Evolutionary conservation across 495 filamentous ascomycete genomes (phyloP), one percentile per base, ranked within the genome.

Genomic region (Podospora conica): DNA sequence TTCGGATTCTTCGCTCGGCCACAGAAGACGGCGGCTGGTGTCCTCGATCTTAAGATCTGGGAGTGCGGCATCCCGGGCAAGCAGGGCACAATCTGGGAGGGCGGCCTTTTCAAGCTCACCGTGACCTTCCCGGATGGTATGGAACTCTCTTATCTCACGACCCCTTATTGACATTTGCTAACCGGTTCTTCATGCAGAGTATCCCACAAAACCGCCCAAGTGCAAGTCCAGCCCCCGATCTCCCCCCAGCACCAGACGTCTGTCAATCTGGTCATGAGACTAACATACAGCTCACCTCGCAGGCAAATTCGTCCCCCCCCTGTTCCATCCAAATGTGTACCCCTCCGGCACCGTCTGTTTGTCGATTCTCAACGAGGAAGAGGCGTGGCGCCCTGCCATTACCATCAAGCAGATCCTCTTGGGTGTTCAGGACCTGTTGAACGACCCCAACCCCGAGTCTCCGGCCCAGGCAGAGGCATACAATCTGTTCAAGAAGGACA

Each of bases 301-400:
- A 98, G 94, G 94, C 88, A 97, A 97, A 86, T 99, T 99, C 71
- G 84, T 88, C 1, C 95, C 95, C 8, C 93, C 95, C 3, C 89
- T 99, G 15, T 99, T 98, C 82, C 95, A 99, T 75, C 95, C 95
- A 0, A 99, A 99, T 73, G 96, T 99, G 71, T 99, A 99, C 75
- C 95, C 95, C 1, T 97, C 94, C 2, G 96, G 95, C 64, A 98
- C 95, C 21, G 96, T 99, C 61, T 99, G 95, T 75, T 85, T 99
- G 12, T 96, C 92, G 18, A 99, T 99, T 70, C 78, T 99, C 65
- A 99, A 99, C 77, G 96, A 99, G 76, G 95, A 99, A 68, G 95
- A 99, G 73, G 95, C 90, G 9, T 99, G 96, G 95, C 92, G 93
- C 75, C 95, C 95, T 9, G 93, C 96, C 1, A 99, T 98, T 74